Base-by-base conservation (phyloP, 208 protist species). In the Wallacemonas sp. region DNA sequence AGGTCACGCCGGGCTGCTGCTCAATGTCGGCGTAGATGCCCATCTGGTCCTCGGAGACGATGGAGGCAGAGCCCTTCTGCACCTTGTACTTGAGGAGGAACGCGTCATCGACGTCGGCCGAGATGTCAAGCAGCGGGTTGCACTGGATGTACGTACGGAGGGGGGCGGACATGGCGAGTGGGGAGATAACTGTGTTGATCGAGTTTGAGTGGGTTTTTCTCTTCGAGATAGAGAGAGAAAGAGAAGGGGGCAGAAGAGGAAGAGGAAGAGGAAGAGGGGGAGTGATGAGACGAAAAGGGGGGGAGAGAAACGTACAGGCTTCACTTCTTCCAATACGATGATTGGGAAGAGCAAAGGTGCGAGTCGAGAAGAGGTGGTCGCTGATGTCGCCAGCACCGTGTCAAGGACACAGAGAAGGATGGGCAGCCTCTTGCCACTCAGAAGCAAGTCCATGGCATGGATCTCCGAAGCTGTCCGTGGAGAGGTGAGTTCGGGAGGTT, bases 71-170 rank as follows among this genome's bases (percentile, higher is more conserved):
- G 65, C 80, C 88, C 21, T 82, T 76, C 73, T 87, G 43, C 30
- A 96, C 39, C 32, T 92, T 81, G 64, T 97, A 99, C 87, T 98
- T 98, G 17, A 56, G 74, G 26, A 99, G 75, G 47, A 99, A 89
- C 0, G 66, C 88, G 6, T 88, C 83, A 60, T 85, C 70, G 43
- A 99, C 98, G 12, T 82, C 16, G 17, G 97, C 97, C 6, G 94
- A 98, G 72, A 99, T 98, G 79, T 99, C 98, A 26, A 99, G 92
- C 54, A 99, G 89, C 23, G 98, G 98, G 82, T 99, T 99, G 76
- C 98, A 98, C 61, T 94, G 85, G 24, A 94, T 65, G 66, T 93
- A 93, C 30, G 93, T 58, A 60, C 76, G 76, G 14, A 29, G 67
- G 29, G 66, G 62, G 4, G 66, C 29, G 26, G 60, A 21, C 69